Base-by-base conservation (phyloP, 2,329 filamentous ascomycete species). In the Fusarium luffae region DNA sequence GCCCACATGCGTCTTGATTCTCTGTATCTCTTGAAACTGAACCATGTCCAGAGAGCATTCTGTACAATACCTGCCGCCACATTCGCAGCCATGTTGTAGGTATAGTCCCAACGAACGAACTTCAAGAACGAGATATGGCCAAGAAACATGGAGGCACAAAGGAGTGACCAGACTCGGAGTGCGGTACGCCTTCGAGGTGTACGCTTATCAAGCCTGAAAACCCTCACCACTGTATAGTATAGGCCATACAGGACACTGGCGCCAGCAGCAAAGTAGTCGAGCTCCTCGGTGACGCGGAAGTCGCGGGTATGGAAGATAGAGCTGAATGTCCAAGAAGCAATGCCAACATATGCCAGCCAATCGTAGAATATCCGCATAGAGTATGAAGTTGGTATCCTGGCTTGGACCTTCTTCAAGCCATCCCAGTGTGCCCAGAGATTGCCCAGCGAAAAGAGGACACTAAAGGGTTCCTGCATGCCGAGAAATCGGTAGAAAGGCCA, bases 31-130 rank as follows among this genome's bases (percentile, higher is more conserved):
- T 83, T 82, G 72, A 92, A 88, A 77, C 92, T 94, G 81, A 97
- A 98, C 79, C 88, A 92, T 44, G 86, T 92, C 96, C 96, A 98
- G 61, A 98, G 82, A 6, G 90, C 54, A 75, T 98, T 97, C 77
- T 94, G 91, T 7, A 94, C 79, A 42, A 94, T 84, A 5, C 96
- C 96, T 13, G 92, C 88, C 5, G 87, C 89, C 21, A 99, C 92
- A 76, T 98, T 99, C 54, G 94, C 96, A 3, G 92, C 89, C 94
- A 99, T 98, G 79, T 99, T 99, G 82, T 99, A 99, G 7, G 91
- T 92, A 79, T 99, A 99, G 80, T 98, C 92, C 92, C 96, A 99
- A 19, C 86, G 84, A 84, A 94, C 93, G 72, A 93, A 88, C 76
- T 91, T 93, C 57, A 99, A 85, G 79, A 97, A 99, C 47, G 84